phyloP scores from a whole-genome alignment of 805 yeast genomes.

The Candida morakotiae region DNA sequence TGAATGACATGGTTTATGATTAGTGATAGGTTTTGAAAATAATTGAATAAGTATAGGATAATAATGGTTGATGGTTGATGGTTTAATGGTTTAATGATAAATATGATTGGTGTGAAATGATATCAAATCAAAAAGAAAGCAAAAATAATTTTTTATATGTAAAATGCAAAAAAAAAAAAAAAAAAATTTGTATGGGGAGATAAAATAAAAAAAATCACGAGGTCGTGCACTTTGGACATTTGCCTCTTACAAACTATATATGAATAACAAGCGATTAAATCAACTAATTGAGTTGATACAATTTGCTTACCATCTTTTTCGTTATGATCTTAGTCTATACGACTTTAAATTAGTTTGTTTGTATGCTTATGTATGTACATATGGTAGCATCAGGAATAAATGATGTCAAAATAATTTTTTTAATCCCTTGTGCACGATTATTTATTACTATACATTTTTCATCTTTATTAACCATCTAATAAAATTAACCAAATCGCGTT shows the following conservation, averaged over 20 bases:
- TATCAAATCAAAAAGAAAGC: constrained; percentile 3
- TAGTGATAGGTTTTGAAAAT: background rate
- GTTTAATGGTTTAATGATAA: background rate
- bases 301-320: no score
- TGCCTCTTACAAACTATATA: no score
- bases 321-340: no score
- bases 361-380: no score
- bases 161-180: background rate
- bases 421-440: background rate
- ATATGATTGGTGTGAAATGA: background rate
- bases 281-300: no score
- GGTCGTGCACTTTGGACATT: no score
- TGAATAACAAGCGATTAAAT: no score
- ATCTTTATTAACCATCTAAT: background rate
- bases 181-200: no score
- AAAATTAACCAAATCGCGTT: background rate
- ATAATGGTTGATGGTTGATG: background rate
- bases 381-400: background rate
- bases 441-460: background rate
- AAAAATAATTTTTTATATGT: background rate
- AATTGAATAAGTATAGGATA: background rate
- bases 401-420: no score
- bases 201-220: no score
- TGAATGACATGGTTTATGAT: constrained; percentile 57
- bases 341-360: no score